A percentile compares a stretch with the other conserved stretches of the same genome.
Conservation (phyloP, 192 early-diverging fungal genomes). For the Coemansia furcata region DNA sequence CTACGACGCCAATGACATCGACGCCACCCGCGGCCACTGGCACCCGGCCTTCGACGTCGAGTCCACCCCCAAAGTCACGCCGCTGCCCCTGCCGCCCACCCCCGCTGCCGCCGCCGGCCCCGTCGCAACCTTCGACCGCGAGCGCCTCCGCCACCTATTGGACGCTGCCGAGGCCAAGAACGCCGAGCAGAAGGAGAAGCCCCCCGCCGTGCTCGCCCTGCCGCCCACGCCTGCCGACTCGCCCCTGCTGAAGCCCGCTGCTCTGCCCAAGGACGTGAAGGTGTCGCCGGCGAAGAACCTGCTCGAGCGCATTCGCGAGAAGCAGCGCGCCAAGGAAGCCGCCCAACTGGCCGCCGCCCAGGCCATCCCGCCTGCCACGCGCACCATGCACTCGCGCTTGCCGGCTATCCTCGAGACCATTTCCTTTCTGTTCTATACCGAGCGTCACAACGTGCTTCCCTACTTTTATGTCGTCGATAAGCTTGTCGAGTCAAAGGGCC, state of each 20-base stretch:
- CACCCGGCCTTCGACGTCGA: slow-evolving; percentile 43
- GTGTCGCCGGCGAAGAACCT: slow-evolving; percentile 20
- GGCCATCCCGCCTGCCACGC: slow-evolving; percentile 13
- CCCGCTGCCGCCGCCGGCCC: background rate
- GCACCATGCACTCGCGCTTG: slow-evolving; percentile 45
- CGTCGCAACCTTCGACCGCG: slow-evolving; percentile 29
- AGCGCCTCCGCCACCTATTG: slow-evolving; percentile 36
- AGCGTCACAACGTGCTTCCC: slow-evolving; percentile 35
- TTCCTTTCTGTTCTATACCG: slow-evolving; percentile 49
- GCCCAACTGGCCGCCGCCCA: background rate
- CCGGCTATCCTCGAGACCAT: slow-evolving; percentile 39
- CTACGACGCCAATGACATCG: slow-evolving; percentile 2
- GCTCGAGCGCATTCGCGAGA: slow-evolving; percentile 52
- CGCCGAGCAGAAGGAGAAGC: background rate
- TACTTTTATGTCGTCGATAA: slow-evolving; percentile 39
- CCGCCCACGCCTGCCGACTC: slow-evolving; percentile 32
- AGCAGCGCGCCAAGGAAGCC: slow-evolving; percentile 38
- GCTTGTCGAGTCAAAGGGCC: slow-evolving; percentile 33
- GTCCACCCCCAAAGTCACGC: slow-evolving; percentile 11
- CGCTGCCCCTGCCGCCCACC: slow-evolving; percentile 27
- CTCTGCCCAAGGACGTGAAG: background rate
- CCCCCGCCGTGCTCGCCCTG: background rate
- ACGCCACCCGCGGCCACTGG: slow-evolving; percentile 1
- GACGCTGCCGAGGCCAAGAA: background rate
- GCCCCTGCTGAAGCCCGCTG: slow-evolving; percentile 8